Percentiles rank a stretch among this genome's conserved stretches.
These are phyloP conservation scores for Pseudisothecium myosuroides DNA, from an alignment of 225 moss, liverwort and hornwort species.

Conservation along the genomic window DNA sequence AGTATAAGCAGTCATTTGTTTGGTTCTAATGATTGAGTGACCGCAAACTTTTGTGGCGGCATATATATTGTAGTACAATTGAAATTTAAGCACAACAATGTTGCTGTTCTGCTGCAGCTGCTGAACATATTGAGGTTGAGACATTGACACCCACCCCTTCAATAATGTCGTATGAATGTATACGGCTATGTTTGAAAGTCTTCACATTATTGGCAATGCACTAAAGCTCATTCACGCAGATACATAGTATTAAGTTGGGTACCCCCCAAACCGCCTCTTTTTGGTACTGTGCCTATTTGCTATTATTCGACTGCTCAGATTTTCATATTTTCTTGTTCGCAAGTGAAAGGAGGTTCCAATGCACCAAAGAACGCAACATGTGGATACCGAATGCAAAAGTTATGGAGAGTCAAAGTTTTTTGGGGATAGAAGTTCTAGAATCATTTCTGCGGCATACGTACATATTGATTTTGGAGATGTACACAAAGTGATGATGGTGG, in stretches of 20 bases:
- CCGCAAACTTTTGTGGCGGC: neutral
- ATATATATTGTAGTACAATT: neutral
- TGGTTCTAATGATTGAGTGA: neutral
- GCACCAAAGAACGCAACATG: accelerated
- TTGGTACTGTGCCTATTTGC: no score
- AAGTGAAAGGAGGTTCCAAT: neutral
- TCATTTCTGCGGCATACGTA: neutral
- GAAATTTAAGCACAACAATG: neutral
- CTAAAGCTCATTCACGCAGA: neutral
- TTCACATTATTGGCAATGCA: neutral
- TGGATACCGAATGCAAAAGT: neutral
- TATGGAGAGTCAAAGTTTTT: neutral
- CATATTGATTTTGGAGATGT: neutral
- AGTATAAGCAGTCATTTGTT: neutral
- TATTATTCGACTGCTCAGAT: neutral
- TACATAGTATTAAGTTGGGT: neutral
- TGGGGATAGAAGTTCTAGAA: neutral
- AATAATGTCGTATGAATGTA: neutral
- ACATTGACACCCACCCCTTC: neutral
- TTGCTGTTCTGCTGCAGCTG: neutral
- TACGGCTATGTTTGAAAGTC: neutral
- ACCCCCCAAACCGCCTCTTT: neutral
- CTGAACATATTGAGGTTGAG: neutral
- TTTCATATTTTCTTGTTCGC: neutral
- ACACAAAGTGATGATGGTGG: accelerated